These are phyloP conservation scores for Cochlearia excelsa DNA, from an alignment of 345 rosid genomes.

Conservation along the genomic window DNA sequence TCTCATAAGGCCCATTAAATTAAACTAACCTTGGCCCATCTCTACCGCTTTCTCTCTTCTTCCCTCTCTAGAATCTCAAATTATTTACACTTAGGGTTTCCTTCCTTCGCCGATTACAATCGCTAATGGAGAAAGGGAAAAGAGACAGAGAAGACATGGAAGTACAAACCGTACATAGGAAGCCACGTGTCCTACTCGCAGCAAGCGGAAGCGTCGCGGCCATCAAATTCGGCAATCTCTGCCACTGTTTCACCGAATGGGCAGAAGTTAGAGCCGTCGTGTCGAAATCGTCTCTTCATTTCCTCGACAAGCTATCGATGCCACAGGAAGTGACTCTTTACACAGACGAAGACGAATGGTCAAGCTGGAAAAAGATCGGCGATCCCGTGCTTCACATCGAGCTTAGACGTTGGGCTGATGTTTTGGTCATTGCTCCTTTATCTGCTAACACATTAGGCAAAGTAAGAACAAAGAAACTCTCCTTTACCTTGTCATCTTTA, in stretches of 20 bases:
- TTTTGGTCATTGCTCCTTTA: constrained; percentile 84
- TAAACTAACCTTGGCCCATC: too few species aligned
- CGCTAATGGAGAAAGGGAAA: constrained; percentile 25
- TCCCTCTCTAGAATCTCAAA: constrained; percentile 6
- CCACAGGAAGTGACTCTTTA: constrained; percentile 67
- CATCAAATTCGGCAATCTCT: constrained; percentile 77
- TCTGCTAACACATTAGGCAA: constrained; percentile 95
- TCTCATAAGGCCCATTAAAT: too few species aligned
- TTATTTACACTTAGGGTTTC: constrained; percentile 18
- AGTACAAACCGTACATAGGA: constrained; percentile 39
- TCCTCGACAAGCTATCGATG: constrained; percentile 63
- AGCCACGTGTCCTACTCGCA: constrained; percentile 67
- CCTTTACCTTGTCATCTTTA: background rate
- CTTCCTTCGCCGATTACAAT: background rate
- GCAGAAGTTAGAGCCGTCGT: constrained; percentile 87
- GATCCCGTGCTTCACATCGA: constrained; percentile 91
- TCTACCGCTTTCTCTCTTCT: constrained; percentile 14
- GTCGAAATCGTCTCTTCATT: constrained; percentile 70
- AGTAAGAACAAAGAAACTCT: constrained; percentile 36
- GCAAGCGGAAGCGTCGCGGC: constrained; percentile 97
- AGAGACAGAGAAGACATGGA: constrained; percentile 42
- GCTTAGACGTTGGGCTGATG: constrained; percentile 91
- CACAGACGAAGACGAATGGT: constrained; percentile 92
- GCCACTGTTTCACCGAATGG: constrained; percentile 84
- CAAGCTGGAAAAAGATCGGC: constrained; percentile 79